These are phyloP conservation scores for Cicer bijugum DNA, from an alignment of 306 rosid species.

Conservation along the genomic window DNA sequence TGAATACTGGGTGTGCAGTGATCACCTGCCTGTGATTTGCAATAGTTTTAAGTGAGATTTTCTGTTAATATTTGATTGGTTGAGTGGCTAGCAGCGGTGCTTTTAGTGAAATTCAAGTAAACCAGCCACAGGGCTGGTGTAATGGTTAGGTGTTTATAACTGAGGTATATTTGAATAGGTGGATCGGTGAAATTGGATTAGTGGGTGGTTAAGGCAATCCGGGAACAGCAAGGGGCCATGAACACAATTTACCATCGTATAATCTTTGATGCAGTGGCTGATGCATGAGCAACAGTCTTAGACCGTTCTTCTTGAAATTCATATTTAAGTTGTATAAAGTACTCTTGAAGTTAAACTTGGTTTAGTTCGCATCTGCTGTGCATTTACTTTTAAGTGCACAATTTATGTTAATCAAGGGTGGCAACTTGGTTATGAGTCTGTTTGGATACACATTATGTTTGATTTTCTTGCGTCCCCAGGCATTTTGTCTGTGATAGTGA, in stretches of 20 bases:
- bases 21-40: neutral
- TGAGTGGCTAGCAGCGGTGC: neutral
- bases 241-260: neutral
- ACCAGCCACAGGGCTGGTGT: conserved; percentile 2
- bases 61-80: neutral
- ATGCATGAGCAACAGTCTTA: conserved; percentile 27
- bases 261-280: conserved; percentile 8
- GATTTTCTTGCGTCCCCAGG: no score
- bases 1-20: neutral
- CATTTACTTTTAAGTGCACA: conserved; percentile 27
- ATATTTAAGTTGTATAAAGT: neutral
- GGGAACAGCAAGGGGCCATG: neutral
- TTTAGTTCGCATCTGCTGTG: conserved; percentile 22
- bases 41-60: conserved; percentile 7
- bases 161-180: conserved; percentile 16
- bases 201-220: neutral
- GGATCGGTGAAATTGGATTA: neutral
- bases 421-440: neutral
- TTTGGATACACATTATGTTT: no score
- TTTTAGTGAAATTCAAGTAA: conserved; percentile 8
- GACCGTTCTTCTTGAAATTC: neutral
- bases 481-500: no score
- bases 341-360: conserved; percentile 19
- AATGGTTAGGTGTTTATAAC: conserved; percentile 3
- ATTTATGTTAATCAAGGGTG: conserved; percentile 33